Evolutionary conservation across 2,329 filamentous ascomycete species (phyloP), one percentile per base, ranked within the genome.

Genomic region (Cladophialophora yegresii): DNA sequence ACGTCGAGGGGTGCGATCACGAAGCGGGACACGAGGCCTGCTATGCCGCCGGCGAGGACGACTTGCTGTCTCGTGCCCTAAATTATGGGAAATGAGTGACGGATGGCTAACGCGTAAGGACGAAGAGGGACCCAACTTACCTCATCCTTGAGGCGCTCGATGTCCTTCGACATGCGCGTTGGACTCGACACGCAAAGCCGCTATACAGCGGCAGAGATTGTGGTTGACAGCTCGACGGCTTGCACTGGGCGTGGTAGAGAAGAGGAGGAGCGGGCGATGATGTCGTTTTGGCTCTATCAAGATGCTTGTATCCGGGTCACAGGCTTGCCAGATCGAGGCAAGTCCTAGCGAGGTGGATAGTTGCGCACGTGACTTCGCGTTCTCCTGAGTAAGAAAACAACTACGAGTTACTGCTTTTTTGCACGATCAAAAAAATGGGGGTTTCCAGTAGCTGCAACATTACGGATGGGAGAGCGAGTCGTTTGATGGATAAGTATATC

Each of bases 1-100:
- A 99, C 95, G 77, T 99, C 95, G 70, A 99, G 89, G 59, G 95
- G 95, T 20, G 95, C 92, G 75, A 98, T 89, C 74, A 95, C 86
- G 82, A 99, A 98, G 75, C 91, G 92, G 71, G 95, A 95, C 69
- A 98, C 87, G 70, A 98, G 85, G 64, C 95, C 95, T 69, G 95
- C 91, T 70, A 86, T 80, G 53, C 84, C 87, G 72, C 88, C 88
- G 62, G 88, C 87, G 69, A 85, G 76, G 56, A 89, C 81, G 66
- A 89, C 86, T 75, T 90, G 88, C 70, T 79, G 78, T 77, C 83
- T 85, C 65, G 87, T 87, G 77, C 88, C 88, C 85, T 88, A 70
- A 36, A 16, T 16, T n/a, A 43, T 16, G n/a, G 20, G 13, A 32
- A 22, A 33, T 54, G 16, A 54, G 51, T 54, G 33, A 10, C 33